A percentile compares a stretch with the other conserved stretches of the same genome.
phyloP scores from a whole-genome alignment of 2,329 filamentous ascomycete genomes.

The Fusarium protoensiforme region DNA sequence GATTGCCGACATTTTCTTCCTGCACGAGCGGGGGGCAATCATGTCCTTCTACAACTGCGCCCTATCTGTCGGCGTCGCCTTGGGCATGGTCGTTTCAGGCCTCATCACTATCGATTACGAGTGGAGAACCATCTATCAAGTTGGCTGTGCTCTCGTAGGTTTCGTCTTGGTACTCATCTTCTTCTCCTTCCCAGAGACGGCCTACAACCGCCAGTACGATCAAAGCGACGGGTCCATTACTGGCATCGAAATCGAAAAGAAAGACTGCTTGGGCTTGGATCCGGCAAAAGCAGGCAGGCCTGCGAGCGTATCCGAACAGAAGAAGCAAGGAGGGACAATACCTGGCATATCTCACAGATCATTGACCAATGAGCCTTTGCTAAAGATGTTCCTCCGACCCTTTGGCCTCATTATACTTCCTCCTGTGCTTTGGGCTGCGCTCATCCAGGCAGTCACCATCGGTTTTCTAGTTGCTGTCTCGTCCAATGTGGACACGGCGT shows the following conservation, averaged over 20 bases:
- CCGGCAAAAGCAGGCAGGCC: constrained; percentile 2
- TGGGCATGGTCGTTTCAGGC: constrained; percentile 57
- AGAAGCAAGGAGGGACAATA: constrained; percentile 47
- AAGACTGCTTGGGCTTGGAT: constrained; percentile 22
- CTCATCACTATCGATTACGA: constrained; percentile 59
- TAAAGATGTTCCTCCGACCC: constrained; percentile 61
- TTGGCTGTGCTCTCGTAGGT: constrained; percentile 62
- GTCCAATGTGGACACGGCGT: constrained; percentile 62
- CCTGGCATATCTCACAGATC: constrained; percentile 54
- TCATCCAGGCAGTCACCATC: constrained; percentile 65
- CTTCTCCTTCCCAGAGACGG: constrained; percentile 67
- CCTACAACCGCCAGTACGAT: constrained; percentile 51
- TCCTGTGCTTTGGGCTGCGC: constrained; percentile 64
- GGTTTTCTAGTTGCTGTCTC: constrained; percentile 66
- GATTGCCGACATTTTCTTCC: constrained; percentile 66
- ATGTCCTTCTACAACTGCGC: constrained; percentile 60
- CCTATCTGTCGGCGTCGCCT: constrained; percentile 55
- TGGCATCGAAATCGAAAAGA: constrained; percentile 12
- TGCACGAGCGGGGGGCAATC: constrained; percentile 64
- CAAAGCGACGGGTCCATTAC: constrained; percentile 6
- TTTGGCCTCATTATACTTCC: constrained; percentile 62
- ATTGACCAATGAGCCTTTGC: constrained; percentile 58
- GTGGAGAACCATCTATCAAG: constrained; percentile 65
- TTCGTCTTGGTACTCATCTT: constrained; percentile 58
- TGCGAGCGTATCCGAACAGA: constrained; percentile 1